Percentiles rank a stretch among this genome's conserved stretches.
Conservation (phyloP, 108 stramenopile genomes). For the Cyclostephanos tholiformis region DNA sequence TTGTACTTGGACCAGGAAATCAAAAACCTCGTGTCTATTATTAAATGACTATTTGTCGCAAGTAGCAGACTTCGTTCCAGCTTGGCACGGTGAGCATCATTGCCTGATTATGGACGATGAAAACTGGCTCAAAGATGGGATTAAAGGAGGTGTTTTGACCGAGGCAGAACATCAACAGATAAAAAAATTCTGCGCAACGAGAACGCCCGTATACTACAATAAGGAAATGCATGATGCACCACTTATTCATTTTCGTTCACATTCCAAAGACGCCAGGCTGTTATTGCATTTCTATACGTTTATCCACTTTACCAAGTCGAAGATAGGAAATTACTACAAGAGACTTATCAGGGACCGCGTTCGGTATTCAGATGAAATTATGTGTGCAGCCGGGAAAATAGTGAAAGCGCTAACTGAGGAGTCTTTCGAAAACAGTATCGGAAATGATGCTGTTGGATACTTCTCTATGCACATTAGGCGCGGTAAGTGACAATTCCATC, state of each 20-base stretch:
- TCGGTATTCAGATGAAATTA: constrained; percentile 81
- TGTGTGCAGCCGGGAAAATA: constrained; percentile 86
- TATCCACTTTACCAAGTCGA: constrained; percentile 74
- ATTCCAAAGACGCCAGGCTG: constrained; percentile 60
- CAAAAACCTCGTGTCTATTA: constrained; percentile 41
- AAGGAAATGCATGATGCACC: constrained; percentile 28
- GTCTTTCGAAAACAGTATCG: constrained; percentile 30
- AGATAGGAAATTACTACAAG: constrained; percentile 69
- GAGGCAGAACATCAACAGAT: constrained; percentile 1
- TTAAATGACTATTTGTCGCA: constrained; percentile 56
- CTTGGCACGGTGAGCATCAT: constrained; percentile 42
- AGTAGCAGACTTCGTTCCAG: constrained; percentile 53
- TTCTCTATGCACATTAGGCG: constrained; percentile 74
- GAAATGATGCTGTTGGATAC: constrained; percentile 63
- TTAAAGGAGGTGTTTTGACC: neutral
- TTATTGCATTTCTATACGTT: constrained; percentile 85
- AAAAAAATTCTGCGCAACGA: constrained; percentile 12
- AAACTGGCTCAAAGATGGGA: constrained; percentile 30
- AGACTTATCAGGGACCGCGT: constrained; percentile 82
- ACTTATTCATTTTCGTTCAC: constrained; percentile 67
- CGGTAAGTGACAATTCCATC: constrained; percentile 60
- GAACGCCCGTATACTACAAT: constrained; percentile 25
- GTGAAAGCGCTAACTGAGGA: constrained; percentile 72
- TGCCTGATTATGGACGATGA: constrained; percentile 73
- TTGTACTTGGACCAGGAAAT: constrained; percentile 47